A percentile compares a stretch with the other conserved stretches of the same genome.
Conservation (phyloP, 306 rosid genomes). For the Begonia loranthoides region DNA sequence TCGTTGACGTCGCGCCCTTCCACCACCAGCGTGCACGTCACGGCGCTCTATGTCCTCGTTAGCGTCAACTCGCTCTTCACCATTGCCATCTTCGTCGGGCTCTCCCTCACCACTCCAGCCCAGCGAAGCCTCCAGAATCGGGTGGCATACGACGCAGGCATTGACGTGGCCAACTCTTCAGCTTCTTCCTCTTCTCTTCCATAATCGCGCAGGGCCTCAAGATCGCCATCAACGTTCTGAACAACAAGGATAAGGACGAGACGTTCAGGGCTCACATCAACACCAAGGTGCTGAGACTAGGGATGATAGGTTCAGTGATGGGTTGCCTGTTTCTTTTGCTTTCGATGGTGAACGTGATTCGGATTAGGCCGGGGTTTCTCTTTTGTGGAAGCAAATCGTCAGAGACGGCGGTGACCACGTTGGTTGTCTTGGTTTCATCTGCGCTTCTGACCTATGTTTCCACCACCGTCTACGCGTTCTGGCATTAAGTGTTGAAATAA, state of each 20-base stretch:
- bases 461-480: conserved; percentile 81
- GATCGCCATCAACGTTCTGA: no score
- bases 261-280: no score
- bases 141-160: conserved; percentile 46
- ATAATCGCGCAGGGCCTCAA: no score
- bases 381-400: conserved; percentile 82
- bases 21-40: conserved; percentile 78
- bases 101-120: conserved; percentile 48
- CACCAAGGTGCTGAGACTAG: no score
- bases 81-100: conserved; percentile 87
- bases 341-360: conserved; percentile 72
- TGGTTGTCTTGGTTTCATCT: conserved; percentile 55
- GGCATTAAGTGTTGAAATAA: no score
- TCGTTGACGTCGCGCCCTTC: conserved; percentile 11
- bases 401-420: conserved; percentile 37
- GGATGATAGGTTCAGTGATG: no score
- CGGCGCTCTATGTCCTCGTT: conserved; percentile 71
- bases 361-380: conserved; percentile 76
- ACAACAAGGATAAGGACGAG: no score
- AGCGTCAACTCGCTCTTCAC: conserved; percentile 91
- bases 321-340: conserved; percentile 69
- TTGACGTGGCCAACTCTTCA: conserved; percentile 44
- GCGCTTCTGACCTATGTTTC: conserved; percentile 74
- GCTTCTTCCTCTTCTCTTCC: no score
- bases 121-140: conserved; percentile 53